phyloP scores from a whole-genome alignment of 2,329 filamentous ascomycete genomes.

The Berkeleyomyces rouxiae region DNA sequence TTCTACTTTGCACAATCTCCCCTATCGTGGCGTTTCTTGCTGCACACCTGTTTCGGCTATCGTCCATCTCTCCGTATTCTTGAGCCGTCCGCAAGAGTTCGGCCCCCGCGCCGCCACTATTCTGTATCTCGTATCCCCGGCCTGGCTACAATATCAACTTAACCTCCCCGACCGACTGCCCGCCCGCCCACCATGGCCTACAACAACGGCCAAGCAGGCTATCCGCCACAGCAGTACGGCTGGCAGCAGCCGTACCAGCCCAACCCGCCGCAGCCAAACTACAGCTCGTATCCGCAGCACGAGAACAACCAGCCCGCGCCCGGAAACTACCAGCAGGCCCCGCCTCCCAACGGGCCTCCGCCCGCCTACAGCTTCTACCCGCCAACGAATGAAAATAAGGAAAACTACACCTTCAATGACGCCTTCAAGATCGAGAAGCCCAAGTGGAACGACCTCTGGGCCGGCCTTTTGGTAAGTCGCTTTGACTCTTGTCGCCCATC shows the following conservation, averaged over 20 bases:
- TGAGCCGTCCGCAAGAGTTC: neutral
- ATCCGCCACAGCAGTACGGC: conserved; percentile 15
- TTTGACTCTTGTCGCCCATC: too few relatives aligned
- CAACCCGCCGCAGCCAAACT: conserved; percentile 16
- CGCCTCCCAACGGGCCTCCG: conserved; percentile 18
- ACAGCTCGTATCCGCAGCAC: conserved; percentile 16
- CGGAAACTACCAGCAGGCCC: conserved; percentile 18
- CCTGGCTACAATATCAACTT: neutral
- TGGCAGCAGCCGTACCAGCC: conserved; percentile 20
- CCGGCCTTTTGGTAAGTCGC: conserved; percentile 51
- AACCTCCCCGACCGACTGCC: too few relatives aligned
- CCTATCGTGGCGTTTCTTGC: neutral
- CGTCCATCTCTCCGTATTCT: neutral
- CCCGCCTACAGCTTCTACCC: conserved; percentile 23
- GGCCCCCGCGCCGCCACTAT: neutral
- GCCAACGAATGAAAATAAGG: conserved; percentile 23
- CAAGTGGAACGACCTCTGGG: conserved; percentile 88
- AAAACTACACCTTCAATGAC: conserved; percentile 53
- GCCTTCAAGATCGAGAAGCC: conserved; percentile 66
- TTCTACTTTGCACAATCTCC: neutral
- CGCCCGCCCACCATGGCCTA: conserved; percentile 3
- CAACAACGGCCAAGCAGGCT: conserved; percentile 12
- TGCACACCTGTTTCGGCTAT: neutral
- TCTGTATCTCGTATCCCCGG: neutral
- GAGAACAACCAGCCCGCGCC: conserved; percentile 6